Evolutionary conservation across 176 grass and related monocot genomes (phyloP), one percentile per base, ranked within the genome.

Genomic region (Neostapfia colusana): DNA sequence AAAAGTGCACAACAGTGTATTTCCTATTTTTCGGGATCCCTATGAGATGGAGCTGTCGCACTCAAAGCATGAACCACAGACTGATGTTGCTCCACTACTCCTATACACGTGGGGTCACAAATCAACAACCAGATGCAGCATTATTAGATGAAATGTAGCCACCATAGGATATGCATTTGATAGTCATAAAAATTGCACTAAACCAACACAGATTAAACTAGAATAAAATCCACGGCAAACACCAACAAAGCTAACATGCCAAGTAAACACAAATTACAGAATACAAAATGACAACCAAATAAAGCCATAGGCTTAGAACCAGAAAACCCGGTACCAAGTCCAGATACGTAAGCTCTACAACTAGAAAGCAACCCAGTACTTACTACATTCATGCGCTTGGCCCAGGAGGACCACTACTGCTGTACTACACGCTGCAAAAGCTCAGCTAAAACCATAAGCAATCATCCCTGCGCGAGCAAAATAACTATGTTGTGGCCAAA

Each of bases 161-260:
- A 21, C 11, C 0, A 15, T 35, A 65, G 72, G 53, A 58, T 64
- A 70, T 55, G 73, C 28, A 65, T 76, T 82, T 82, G 37, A 77
- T 49, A 48, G 13, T 70, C 25, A 45, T 28, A 16, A 20, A 51
- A 51, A 31, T 7, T 54, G 20, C 49, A 54, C 21, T 54, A 21
- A 54, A 54, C 51, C 20, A 54, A 54, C 7, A 54, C 18, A 12
- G 7, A 1, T 54, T 20, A 21, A 54, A 51, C 51, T 21, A 21
- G 20, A 54, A 54, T 54, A 54, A 54, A 54, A 40, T 37, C 6
- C 7, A 35, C 31, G 61, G 15, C 27, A 20, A 62, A 25, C 18
- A 27, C 60, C 31, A 6, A 72, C 46, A 10, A 44, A 46, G 4
- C 37, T 17, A 38, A 73, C 27, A 10, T 0, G 4, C 5, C 21